A percentile compares a stretch with the other conserved stretches of the same genome.
Evolutionary conservation across 2,329 filamentous ascomycete genomes (phyloP).

Genomic region (Hypoxylon sp.): DNA sequence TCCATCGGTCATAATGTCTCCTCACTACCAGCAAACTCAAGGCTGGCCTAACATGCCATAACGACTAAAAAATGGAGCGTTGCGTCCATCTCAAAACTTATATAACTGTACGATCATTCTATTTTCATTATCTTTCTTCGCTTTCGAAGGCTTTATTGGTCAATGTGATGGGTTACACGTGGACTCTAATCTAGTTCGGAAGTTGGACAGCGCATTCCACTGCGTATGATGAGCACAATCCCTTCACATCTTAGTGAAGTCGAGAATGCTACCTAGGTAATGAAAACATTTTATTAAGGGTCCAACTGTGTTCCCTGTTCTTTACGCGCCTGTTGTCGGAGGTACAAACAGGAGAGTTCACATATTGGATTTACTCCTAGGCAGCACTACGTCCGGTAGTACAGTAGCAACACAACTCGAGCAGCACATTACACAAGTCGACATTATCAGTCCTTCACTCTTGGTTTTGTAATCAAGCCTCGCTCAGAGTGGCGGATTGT

Average conservation of each 20-base stretch:
- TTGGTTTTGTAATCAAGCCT: constrained; percentile 12
- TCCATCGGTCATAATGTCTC: not conserved
- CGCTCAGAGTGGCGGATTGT: constrained; percentile 9
- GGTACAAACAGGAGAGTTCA: constrained; percentile 12
- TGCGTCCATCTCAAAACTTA: not conserved
- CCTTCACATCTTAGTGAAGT: not conserved
- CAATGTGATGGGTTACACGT: constrained; percentile 2
- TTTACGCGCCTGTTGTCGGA: constrained; percentile 13
- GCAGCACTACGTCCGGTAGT: constrained; percentile 13
- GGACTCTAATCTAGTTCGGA: constrained; percentile 5
- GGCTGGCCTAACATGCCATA: constrained; percentile 10
- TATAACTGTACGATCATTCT: constrained; percentile 19
- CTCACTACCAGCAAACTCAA: not conserved
- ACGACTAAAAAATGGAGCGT: not conserved
- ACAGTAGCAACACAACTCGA: constrained; percentile 17
- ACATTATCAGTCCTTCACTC: not conserved
- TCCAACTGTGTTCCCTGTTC: constrained; percentile 13
- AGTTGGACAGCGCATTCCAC: constrained; percentile 13
- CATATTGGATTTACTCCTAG: constrained; percentile 19
- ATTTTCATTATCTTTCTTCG: constrained; percentile 4
- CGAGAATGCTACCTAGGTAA: not conserved
- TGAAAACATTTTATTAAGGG: not conserved
- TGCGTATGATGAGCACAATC: constrained; percentile 3
- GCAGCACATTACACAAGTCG: constrained; percentile 8
- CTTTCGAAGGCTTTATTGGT: constrained; percentile 7